Conservation (phyloP, 1,284 basidiomycete genomes). For the Cerrena zonata region DNA sequence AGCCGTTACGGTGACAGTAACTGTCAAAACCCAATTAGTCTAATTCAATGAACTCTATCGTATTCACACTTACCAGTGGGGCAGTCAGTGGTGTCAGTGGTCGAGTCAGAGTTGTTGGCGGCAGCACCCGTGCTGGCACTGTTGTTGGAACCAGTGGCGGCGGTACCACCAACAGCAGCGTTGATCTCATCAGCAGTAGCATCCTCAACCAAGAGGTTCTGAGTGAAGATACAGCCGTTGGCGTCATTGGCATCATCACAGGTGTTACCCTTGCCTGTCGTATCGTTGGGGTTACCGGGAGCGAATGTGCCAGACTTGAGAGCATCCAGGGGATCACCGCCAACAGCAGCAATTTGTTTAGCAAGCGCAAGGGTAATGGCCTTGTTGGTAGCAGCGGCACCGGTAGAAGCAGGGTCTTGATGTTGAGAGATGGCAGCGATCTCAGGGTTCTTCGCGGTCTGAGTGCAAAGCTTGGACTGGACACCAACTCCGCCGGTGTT, state of each 20-base stretch:
- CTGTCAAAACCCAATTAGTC: conserved; percentile 9
- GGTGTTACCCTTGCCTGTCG: conserved; percentile 43
- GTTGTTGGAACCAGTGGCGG: background rate
- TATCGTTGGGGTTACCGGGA: conserved; percentile 48
- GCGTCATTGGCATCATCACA: conserved; percentile 50
- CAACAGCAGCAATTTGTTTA: conserved; percentile 56
- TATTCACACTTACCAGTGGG: background rate
- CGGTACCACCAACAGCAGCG: conserved; percentile 39
- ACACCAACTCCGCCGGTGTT: conserved; percentile 57
- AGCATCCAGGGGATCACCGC: conserved; percentile 57
- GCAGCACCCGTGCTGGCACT: background rate
- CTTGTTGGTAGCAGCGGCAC: conserved; percentile 59
- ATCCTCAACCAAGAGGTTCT: conserved; percentile 53
- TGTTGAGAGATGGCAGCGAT: conserved; percentile 64
- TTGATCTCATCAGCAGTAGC: conserved; percentile 56
- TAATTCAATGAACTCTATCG: background rate
- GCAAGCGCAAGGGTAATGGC: conserved; percentile 55
- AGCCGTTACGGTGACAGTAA: conserved; percentile 16
- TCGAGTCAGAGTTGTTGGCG: background rate
- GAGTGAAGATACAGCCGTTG: conserved; percentile 58
- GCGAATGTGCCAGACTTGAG: conserved; percentile 61
- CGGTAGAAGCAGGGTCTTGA: conserved; percentile 58
- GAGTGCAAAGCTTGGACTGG: conserved; percentile 45
- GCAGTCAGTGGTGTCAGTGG: background rate
- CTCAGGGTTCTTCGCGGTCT: conserved; percentile 57